Evolutionary conservation across 2,329 filamentous ascomycete species (phyloP).

Genomic region (Periconia sp.): DNA sequence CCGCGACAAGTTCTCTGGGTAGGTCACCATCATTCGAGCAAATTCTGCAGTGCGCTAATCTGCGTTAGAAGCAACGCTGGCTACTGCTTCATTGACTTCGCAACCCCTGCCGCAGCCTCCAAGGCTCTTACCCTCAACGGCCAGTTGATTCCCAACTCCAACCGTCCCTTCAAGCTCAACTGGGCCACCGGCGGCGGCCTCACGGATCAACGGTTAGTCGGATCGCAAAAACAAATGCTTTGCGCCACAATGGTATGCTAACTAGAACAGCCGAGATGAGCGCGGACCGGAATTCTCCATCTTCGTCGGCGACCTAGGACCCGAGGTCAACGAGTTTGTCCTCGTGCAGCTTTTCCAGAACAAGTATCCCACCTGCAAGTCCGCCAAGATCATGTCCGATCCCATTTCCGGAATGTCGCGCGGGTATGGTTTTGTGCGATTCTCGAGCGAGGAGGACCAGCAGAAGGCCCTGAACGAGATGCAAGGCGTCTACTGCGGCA

Average conservation of each 20-base stretch:
- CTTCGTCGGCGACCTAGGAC: constrained; percentile 96
- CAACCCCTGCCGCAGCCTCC: constrained; percentile 76
- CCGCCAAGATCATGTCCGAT: constrained; percentile 99
- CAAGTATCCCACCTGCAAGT: constrained; percentile 96
- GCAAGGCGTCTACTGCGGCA: constrained; percentile 99
- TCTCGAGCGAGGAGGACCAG: constrained; percentile 93
- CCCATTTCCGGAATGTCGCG: constrained; percentile 97
- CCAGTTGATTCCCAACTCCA: constrained; percentile 86
- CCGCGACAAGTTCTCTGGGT: constrained; percentile 98
- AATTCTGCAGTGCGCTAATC: constrained; percentile 29
- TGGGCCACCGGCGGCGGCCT: constrained; percentile 97
- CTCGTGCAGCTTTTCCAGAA: constrained; percentile 95
- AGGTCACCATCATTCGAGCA: constrained; percentile 34
- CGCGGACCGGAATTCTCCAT: constrained; percentile 95
- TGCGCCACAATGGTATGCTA: constrained; percentile 13
- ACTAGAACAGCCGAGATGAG: constrained; percentile 69
- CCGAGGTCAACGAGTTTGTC: constrained; percentile 98
- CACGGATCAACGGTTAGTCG: constrained; percentile 79
- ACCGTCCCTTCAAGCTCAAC: constrained; percentile 96
- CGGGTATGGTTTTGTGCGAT: constrained; percentile 96
- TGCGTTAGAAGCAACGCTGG: constrained; percentile 86
- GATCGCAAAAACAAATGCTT: constrained; percentile 1
- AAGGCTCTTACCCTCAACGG: constrained; percentile 93
- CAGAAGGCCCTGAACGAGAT: constrained; percentile 95
- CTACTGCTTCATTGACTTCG: constrained; percentile 97